Evolutionary conservation across 108 stramenopile species (phyloP).

Genomic region (Cyclotella baltica): DNA sequence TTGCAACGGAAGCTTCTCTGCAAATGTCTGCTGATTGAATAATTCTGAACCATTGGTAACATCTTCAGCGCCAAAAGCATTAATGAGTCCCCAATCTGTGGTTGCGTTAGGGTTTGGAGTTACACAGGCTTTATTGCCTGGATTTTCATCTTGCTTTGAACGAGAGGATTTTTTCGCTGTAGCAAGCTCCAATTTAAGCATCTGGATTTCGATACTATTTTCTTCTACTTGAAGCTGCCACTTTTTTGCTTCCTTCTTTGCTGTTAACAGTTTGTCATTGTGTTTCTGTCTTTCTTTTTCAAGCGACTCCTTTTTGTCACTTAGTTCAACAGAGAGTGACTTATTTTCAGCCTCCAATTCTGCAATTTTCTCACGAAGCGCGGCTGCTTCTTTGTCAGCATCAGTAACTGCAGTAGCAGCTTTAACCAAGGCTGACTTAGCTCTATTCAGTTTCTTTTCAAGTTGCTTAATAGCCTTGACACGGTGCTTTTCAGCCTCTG

Average conservation of each 20-base stretch:
- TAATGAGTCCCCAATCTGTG: constrained; percentile 12
- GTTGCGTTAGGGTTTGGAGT: constrained; percentile 3
- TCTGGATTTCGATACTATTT: constrained; percentile 25
- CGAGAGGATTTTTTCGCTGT: not conserved
- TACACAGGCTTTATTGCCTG: not conserved
- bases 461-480: not conserved
- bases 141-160: not conserved
- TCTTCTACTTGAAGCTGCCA: constrained; percentile 29
- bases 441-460: constrained; percentile 16
- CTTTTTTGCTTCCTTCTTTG: constrained; percentile 3
- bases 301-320: not conserved
- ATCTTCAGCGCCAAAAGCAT: constrained; percentile 44
- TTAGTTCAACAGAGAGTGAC: constrained; percentile 2
- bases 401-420: constrained; percentile 6
- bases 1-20: constrained; percentile 20
- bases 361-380: constrained; percentile 15
- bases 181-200: constrained; percentile 18
- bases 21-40: constrained; percentile 11
- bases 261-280: constrained; percentile 19
- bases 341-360: constrained; percentile 14
- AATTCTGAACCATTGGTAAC: constrained; percentile 10
- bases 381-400: constrained; percentile 8
- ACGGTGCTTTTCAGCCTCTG: constrained; percentile 5
- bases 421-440: not conserved
- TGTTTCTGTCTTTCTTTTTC: not conserved